Evolutionary conservation across 2,329 filamentous ascomycete genomes (phyloP).

Genomic region (Beauveria bassiana): DNA sequence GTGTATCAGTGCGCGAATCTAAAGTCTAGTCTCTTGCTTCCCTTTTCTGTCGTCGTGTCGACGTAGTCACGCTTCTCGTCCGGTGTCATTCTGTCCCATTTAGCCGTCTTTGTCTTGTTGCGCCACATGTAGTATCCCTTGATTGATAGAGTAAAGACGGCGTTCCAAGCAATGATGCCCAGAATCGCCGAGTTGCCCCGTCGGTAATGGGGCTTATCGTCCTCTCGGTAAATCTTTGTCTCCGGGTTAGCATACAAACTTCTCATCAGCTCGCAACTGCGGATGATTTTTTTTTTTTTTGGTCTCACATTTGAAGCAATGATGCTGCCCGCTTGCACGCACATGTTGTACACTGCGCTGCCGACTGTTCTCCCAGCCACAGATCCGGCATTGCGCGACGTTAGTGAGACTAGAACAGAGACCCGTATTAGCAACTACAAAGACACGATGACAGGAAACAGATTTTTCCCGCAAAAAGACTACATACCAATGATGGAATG

Average conservation of each 20-base stretch:
- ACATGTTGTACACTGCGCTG: slow-evolving; percentile 56
- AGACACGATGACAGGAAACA: background rate
- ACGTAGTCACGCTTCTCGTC: slow-evolving; percentile 24
- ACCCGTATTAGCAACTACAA: background rate
- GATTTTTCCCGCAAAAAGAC: no score
- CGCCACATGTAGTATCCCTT: slow-evolving; percentile 27
- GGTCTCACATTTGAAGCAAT: slow-evolving; percentile 26
- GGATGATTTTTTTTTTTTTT: no score
- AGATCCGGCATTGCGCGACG: slow-evolving; percentile 46
- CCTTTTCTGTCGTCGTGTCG: slow-evolving; percentile 28
- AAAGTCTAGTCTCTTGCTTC: slow-evolving; percentile 33
- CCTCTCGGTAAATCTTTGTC: slow-evolving; percentile 25
- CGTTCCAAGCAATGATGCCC: slow-evolving; percentile 32
- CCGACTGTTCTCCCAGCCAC: slow-evolving; percentile 56
- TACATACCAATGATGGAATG: slow-evolving; percentile 29
- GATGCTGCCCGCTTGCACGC: slow-evolving; percentile 35
- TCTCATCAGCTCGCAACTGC: background rate
- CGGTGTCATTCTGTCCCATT: slow-evolving; percentile 37
- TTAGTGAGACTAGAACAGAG: background rate
- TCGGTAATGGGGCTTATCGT: slow-evolving; percentile 18
- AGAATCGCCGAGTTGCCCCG: slow-evolving; percentile 48
- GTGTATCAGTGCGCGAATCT: slow-evolving; percentile 25
- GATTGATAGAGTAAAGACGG: slow-evolving; percentile 21
- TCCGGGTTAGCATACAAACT: background rate
- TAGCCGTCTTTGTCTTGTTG: slow-evolving; percentile 27